phyloP scores from a whole-genome alignment of 352 stramenopile species.

The Phytophthora fragariaefolia region DNA sequence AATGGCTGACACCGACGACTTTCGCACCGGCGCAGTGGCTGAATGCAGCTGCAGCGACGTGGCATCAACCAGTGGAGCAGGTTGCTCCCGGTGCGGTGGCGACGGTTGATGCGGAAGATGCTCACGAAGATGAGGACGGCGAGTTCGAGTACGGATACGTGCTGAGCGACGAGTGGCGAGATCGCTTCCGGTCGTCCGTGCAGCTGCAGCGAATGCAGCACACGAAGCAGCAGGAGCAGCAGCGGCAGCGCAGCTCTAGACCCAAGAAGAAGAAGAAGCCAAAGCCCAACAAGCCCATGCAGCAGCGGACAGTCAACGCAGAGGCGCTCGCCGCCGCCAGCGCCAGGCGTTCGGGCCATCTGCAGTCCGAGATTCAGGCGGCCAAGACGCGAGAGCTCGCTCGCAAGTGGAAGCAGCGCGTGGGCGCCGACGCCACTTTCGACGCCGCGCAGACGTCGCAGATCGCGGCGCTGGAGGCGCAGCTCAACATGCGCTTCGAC shows the following conservation, averaged over 20 bases:
- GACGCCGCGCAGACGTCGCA: background rate
- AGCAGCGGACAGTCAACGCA: slow-evolving; percentile 15
- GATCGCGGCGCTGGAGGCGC: slow-evolving; percentile 51
- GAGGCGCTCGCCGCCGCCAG: slow-evolving; percentile 8
- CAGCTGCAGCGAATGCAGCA: slow-evolving; percentile 17
- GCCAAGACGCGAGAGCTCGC: slow-evolving; percentile 47
- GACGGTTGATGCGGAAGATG: background rate
- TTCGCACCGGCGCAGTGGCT: slow-evolving; percentile 3
- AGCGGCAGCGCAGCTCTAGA: slow-evolving; percentile 2
- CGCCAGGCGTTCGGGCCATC: slow-evolving; percentile 39
- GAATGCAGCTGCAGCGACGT: background rate
- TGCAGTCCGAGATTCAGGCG: slow-evolving; percentile 49
- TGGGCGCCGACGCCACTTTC: background rate
- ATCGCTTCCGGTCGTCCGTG: slow-evolving; percentile 47
- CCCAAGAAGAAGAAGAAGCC: slow-evolving; percentile 21
- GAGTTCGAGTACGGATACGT: slow-evolving; percentile 81
- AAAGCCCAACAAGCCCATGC: slow-evolving; percentile 26
- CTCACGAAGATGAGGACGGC: slow-evolving; percentile 33
- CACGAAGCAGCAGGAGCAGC: too few species aligned
- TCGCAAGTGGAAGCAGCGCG: slow-evolving; percentile 38
- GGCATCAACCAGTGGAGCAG: slow-evolving; percentile 1
- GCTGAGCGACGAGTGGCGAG: slow-evolving; percentile 75
- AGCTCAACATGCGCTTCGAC: slow-evolving; percentile 62
- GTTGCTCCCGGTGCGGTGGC: background rate
- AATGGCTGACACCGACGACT: slow-evolving; percentile 60